Evolutionary conservation across 192 early-diverging fungal genomes (phyloP).

Genomic region (Backusella sp.): DNA sequence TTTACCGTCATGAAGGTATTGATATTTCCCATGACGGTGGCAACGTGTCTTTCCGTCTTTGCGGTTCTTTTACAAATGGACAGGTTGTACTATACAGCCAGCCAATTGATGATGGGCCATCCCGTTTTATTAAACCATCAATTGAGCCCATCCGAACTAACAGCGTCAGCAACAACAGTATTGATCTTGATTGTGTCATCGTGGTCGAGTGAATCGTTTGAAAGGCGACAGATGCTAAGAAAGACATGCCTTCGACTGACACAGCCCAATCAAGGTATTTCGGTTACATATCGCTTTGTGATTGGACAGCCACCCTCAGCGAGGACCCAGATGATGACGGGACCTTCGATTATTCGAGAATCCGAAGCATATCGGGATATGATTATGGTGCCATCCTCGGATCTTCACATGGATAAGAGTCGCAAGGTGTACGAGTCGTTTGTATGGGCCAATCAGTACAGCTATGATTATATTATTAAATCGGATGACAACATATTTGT

Average conservation of each 20-base stretch:
- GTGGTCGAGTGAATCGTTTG: slow-evolving; percentile 44
- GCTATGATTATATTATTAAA: slow-evolving; percentile 55
- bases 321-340: slow-evolving; percentile 35
- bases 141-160: neutral
- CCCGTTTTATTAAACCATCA: neutral
- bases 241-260: slow-evolving; percentile 39
- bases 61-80: slow-evolving; percentile 4
- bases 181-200: slow-evolving; percentile 54
- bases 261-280: slow-evolving; percentile 3
- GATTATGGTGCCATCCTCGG: slow-evolving; percentile 51
- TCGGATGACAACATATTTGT: slow-evolving; percentile 62
- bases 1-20: slow-evolving; percentile 9
- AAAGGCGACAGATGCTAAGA: slow-evolving; percentile 43
- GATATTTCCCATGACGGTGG: slow-evolving; percentile 8
- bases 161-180: slow-evolving; percentile 26
- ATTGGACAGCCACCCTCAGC: slow-evolving; percentile 49
- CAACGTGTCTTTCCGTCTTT: slow-evolving; percentile 12
- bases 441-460: slow-evolving; percentile 42
- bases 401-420: slow-evolving; percentile 47
- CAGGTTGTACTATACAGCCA: slow-evolving; percentile 7
- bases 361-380: slow-evolving; percentile 44
- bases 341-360: slow-evolving; percentile 42
- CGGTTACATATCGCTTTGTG: slow-evolving; percentile 51
- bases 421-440: slow-evolving; percentile 51
- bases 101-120: neutral